These are phyloP conservation scores for Kwoniella dendrophila DNA, from an alignment of 768 basidiomycete species.

Conservation along the genomic window DNA sequence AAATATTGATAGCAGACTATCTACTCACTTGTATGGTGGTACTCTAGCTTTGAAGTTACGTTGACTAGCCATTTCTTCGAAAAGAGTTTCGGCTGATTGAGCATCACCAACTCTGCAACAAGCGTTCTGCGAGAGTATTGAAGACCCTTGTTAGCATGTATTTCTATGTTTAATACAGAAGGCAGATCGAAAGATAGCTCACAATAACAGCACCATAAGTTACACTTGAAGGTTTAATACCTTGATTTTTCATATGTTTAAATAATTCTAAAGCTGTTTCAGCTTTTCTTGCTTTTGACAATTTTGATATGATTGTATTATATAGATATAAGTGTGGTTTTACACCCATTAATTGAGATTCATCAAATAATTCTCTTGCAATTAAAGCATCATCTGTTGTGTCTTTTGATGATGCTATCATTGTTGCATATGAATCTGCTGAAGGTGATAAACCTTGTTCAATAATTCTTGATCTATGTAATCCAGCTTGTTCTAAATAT, in stretches of 20 bases:
- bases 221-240: slow-evolving; percentile 73
- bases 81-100: slow-evolving; percentile 75
- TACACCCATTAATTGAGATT: slow-evolving; percentile 71
- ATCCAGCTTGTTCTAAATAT: slow-evolving; percentile 74
- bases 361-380: slow-evolving; percentile 79
- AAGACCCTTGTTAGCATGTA: slow-evolving; percentile 52
- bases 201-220: slow-evolving; percentile 90
- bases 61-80: slow-evolving; percentile 76
- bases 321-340: slow-evolving; percentile 82
- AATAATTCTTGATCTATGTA: slow-evolving; percentile 76
- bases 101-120: slow-evolving; percentile 92
- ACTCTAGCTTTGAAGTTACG: slow-evolving; percentile 81
- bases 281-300: slow-evolving; percentile 90
- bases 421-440: slow-evolving; percentile 87
- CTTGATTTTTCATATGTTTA: slow-evolving; percentile 73
- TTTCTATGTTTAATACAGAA: neutral
- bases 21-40: slow-evolving; percentile 79
- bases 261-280: slow-evolving; percentile 86
- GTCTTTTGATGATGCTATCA: slow-evolving; percentile 83
- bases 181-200: slow-evolving; percentile 22
- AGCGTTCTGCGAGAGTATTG: slow-evolving; percentile 59
- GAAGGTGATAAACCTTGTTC: slow-evolving; percentile 75
- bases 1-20: neutral
- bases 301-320: slow-evolving; percentile 96
- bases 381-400: slow-evolving; percentile 94